Evolutionary conservation across 192 early-diverging fungal species (phyloP).

Genomic region (Obelidium mucronatum): DNA sequence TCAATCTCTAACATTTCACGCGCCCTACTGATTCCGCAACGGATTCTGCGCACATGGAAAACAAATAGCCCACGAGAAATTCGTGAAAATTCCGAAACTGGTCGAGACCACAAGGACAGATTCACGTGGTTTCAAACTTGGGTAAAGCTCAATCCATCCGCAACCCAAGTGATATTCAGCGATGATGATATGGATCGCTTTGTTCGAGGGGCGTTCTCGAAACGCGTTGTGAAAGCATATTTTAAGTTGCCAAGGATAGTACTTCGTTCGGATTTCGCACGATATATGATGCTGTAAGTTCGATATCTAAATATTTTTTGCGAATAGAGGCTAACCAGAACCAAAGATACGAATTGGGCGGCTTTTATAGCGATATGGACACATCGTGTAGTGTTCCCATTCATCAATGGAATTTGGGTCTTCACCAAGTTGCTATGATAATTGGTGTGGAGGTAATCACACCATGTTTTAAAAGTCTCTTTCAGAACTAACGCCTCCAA

Average conservation of each 20-base stretch:
- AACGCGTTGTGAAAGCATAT: constrained; percentile 32
- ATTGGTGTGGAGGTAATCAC: constrained; percentile 32
- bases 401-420: constrained; percentile 34
- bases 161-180: constrained; percentile 24
- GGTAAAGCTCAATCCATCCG: constrained; percentile 11
- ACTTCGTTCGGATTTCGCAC: constrained; percentile 30
- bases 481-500: not conserved
- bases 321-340: no score
- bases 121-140: constrained; percentile 22
- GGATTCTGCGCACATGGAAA: constrained; percentile 31
- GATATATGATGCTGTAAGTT: constrained; percentile 45
- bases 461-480: not conserved
- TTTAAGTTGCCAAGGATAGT: constrained; percentile 29
- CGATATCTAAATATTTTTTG: no score
- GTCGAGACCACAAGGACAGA: constrained; percentile 19
- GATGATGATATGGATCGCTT: constrained; percentile 33
- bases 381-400: constrained; percentile 35
- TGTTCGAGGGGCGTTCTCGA: constrained; percentile 32
- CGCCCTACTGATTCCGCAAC: constrained; percentile 18
- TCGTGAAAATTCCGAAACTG: not conserved
- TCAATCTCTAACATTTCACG: constrained; percentile 14
- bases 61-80: not conserved
- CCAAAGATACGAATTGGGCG: constrained; percentile 41
- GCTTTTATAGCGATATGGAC: constrained; percentile 45
- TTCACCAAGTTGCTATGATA: constrained; percentile 19